These are phyloP conservation scores for Herpetospermum pedunculosum DNA, from an alignment of 306 rosid genomes.

Conservation along the genomic window DNA sequence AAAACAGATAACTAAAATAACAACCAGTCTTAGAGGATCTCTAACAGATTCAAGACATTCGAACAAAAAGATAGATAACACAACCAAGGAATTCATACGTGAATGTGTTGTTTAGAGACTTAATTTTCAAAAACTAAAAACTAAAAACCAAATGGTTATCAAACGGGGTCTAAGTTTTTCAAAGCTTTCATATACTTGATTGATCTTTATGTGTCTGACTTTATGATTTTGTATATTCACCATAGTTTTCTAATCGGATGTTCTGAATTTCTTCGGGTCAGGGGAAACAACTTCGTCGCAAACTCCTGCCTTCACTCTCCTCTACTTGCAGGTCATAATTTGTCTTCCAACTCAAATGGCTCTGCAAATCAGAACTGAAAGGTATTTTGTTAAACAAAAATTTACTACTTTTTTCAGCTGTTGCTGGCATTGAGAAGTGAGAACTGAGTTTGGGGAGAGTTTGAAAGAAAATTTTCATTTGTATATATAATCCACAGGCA, in stretches of 20 bases:
- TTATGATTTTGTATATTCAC: neutral
- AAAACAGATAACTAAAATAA: too few species aligned
- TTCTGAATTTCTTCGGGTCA: neutral
- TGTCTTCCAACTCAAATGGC: neutral
- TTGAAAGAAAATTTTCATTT: neutral
- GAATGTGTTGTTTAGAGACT: too few species aligned
- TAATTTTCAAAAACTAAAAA: too few species aligned
- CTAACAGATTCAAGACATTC: too few species aligned
- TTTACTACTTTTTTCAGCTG: neutral
- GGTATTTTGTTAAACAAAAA: neutral
- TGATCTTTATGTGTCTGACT: neutral
- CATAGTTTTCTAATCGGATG: neutral
- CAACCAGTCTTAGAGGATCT: too few species aligned
- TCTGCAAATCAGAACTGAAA: neutral
- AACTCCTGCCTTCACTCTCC: constrained; percentile 1
- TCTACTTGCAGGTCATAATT: neutral
- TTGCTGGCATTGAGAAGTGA: neutral
- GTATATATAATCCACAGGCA: neutral
- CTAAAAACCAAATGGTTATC: too few species aligned
- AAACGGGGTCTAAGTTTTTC: too few species aligned
- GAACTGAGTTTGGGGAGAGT: neutral
- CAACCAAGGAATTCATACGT: too few species aligned
- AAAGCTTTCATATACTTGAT: neutral
- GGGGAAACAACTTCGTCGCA: neutral
- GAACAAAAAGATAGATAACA: too few species aligned